Base-by-base conservation (phyloP, 164 flowering plant genomes). In the Protea cynaroides region DNA sequence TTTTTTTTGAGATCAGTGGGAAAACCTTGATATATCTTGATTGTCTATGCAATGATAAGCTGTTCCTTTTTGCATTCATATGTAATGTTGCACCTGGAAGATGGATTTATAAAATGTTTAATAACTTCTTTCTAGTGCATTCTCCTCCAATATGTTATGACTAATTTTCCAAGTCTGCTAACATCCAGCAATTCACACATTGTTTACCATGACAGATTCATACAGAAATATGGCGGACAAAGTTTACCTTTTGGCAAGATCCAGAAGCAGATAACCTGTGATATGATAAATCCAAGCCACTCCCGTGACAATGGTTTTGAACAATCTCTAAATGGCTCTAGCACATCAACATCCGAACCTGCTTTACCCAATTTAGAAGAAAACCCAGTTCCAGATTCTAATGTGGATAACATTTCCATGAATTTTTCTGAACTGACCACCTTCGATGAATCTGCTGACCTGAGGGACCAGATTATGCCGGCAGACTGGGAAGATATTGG, bases 201-300 rank as follows among this genome's bases (percentile, higher is more conserved):
- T 34, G 55, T 22, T 15, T 62, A 24, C 73, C 19, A 1, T 66
- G 71, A 14, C 77, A 92, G 98, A 71, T 92, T 92, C 62, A 65
- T 83, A 15, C 72, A 82, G 61, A 66, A 46, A 25, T 85, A 85
- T 67, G 76, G 86, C 36, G 56, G 61, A 44, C 76, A 74, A 67
- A 78, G 63, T 58, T 71, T 92, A 49, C 38, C 75, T 36, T 90
- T 90, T 65, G 96, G 93, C 25, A 90, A 79, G 71, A 59, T 84
- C 71, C 80, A 85, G 74, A 92, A 89, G 78, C 83, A 74, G 67
- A 79, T 88, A 67, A 89, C 69, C 63, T 88, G 84, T 74, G 86
- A 83, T 71, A 65, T 83, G 29, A 47, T 72, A 60, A 65, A 71
- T 69, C 66, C 83, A 56, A 34, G 13, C 17, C 1, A 25, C 11